A percentile compares a stretch with the other conserved stretches of the same genome.
Conservation (phyloP, 352 stramenopile genomes). For the Plasmopara viticola region DNA sequence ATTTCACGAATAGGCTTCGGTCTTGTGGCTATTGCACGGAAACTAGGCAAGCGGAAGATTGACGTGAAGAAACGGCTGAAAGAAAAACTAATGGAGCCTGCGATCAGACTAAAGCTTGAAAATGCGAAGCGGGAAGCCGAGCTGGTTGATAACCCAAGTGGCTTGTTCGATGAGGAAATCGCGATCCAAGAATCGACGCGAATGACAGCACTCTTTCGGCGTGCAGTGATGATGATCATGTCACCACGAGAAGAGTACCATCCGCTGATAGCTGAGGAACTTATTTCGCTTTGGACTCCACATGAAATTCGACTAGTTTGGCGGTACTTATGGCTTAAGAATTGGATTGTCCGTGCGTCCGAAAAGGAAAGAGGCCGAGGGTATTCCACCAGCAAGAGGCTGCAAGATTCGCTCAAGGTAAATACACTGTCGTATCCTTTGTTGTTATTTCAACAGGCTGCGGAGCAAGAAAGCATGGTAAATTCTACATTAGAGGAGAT, state of each 20-base stretch:
- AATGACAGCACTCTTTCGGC: constrained; percentile 68
- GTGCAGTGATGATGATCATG: constrained; percentile 76
- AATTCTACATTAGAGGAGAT: constrained; percentile 59
- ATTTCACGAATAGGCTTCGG: constrained; percentile 56
- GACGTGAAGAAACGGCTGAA: constrained; percentile 78
- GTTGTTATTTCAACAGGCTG: constrained; percentile 62
- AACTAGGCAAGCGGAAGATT: constrained; percentile 59
- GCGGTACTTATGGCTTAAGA: constrained; percentile 80
- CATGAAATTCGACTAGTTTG: constrained; percentile 74
- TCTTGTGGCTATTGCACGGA: constrained; percentile 54
- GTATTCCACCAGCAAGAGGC: constrained; percentile 53
- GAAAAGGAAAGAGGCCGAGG: constrained; percentile 63
- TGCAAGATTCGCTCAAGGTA: constrained; percentile 68
- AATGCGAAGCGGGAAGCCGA: constrained; percentile 48
- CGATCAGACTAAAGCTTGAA: constrained; percentile 50
- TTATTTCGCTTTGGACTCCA: constrained; percentile 74
- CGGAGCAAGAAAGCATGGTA: constrained; percentile 67
- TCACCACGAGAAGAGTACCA: constrained; percentile 69
- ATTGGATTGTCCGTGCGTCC: constrained; percentile 76
- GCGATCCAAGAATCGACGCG: constrained; percentile 45
- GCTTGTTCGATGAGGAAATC: constrained; percentile 61
- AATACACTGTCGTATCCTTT: constrained; percentile 64
- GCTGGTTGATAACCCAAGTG: constrained; percentile 32
- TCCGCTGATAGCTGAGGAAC: constrained; percentile 67
- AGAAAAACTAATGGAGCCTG: constrained; percentile 56